phyloP scores from a whole-genome alignment of 1,284 basidiomycete species.

The Pseudozyma tsukubaensis region DNA sequence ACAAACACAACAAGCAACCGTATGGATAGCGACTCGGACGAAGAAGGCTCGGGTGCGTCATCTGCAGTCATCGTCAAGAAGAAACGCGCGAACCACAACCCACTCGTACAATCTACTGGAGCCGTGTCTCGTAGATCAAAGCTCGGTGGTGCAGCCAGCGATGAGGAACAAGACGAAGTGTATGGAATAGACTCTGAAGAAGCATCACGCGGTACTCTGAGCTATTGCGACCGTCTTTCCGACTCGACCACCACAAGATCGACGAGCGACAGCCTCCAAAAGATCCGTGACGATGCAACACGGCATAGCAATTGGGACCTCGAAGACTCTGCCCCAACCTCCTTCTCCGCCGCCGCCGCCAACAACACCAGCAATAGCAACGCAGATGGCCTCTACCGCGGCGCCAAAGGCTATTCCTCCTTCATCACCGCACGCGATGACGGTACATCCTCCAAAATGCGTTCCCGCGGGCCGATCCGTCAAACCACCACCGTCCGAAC shows the following conservation, averaged over 20 bases:
- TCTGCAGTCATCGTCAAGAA: slow-evolving; percentile 43
- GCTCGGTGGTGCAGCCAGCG: slow-evolving; percentile 6
- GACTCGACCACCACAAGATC: background rate
- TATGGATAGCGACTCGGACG: slow-evolving; percentile 16
- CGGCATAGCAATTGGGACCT: slow-evolving; percentile 71
- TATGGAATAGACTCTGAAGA: slow-evolving; percentile 1
- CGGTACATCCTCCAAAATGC: slow-evolving; percentile 85
- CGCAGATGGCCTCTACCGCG: slow-evolving; percentile 89
- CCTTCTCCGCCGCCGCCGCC: background rate
- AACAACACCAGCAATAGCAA: slow-evolving; percentile 28
- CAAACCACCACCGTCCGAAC: slow-evolving; percentile 83
- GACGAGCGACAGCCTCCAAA: slow-evolving; percentile 16
- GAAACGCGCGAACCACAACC: slow-evolving; percentile 29
- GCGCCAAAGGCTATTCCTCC: slow-evolving; percentile 82
- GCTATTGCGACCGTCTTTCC: background rate
- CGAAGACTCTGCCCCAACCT: slow-evolving; percentile 37
- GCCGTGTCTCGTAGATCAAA: slow-evolving; percentile 20
- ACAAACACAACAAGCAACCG: background rate
- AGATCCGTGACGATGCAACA: slow-evolving; percentile 69
- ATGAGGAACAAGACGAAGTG: slow-evolving; percentile 14
- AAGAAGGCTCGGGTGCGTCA: slow-evolving; percentile 1
- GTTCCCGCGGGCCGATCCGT: slow-evolving; percentile 71
- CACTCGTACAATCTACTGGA: slow-evolving; percentile 37
- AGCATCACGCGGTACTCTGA: background rate
- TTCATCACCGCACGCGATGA: slow-evolving; percentile 78